Conservation (phyloP, 345 rosid genomes). For the Theobroma cacao region DNA sequence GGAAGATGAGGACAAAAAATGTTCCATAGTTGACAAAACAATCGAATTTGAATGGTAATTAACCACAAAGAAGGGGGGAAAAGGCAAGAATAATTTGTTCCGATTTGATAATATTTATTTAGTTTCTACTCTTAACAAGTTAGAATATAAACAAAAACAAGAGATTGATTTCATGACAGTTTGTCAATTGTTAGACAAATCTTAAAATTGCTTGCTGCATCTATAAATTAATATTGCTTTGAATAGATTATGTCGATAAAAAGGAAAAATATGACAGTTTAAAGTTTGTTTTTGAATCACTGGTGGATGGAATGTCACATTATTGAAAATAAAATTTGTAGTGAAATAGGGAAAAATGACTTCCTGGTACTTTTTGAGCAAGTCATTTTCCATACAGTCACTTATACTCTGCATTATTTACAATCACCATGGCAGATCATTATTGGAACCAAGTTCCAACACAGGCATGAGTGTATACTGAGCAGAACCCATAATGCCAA, state of each 20-base stretch:
- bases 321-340: constrained; percentile 17
- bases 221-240: no score
- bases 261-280: not conserved
- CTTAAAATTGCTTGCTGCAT: not conserved
- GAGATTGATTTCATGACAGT: no score
- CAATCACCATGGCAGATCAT: constrained; percentile 26
- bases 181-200: no score
- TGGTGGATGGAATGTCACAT: not conserved
- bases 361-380: constrained; percentile 16
- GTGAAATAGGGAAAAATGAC: constrained; percentile 28
- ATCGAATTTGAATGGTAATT: not conserved
- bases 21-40: not conserved
- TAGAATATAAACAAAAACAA: no score
- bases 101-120: no score
- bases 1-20: not conserved
- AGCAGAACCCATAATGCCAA: constrained; percentile 17
- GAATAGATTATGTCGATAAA: not conserved
- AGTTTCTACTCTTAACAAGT: no score
- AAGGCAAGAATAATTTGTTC: no score
- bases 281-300: constrained; percentile 13
- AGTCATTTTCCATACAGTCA: constrained; percentile 39
- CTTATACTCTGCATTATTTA: constrained; percentile 39
- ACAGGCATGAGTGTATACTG: constrained; percentile 24
- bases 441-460: constrained; percentile 65
- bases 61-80: not conserved